Percentiles rank a stretch among this genome's conserved stretches.
phyloP scores from a whole-genome alignment of 1,139 yeast genomes.

The Magnusiomyces ingens region DNA sequence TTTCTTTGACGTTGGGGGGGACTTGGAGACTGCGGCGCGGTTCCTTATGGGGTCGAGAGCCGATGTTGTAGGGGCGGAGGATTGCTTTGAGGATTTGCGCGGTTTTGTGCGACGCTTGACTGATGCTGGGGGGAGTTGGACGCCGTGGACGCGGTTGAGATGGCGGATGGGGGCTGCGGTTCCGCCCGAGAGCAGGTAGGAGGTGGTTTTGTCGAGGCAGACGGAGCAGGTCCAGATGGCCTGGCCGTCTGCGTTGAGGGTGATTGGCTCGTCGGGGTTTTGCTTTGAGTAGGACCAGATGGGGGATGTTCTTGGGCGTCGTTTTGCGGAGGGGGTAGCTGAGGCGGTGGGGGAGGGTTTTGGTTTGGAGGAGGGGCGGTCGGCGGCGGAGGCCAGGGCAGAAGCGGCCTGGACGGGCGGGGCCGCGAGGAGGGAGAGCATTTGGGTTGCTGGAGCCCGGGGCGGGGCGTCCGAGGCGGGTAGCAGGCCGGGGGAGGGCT shows the following conservation, averaged over 20 bases:
- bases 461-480: conserved; percentile 3
- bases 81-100: neutral
- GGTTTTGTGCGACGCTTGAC: neutral
- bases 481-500: conserved; percentile 1
- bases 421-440: too few species aligned
- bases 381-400: too few species aligned
- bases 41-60: neutral
- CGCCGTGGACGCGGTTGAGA: conserved; percentile 13
- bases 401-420: too few species aligned
- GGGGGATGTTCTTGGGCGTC: conserved; percentile 16
- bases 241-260: conserved; percentile 15
- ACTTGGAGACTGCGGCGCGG: neutral
- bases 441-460: too few species aligned
- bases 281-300: conserved; percentile 16
- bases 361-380: neutral
- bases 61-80: neutral
- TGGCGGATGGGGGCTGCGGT: conserved; percentile 18
- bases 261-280: conserved; percentile 15
- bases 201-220: conserved; percentile 14
- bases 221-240: conserved; percentile 16
- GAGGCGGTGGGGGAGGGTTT: conserved; percentile 6
- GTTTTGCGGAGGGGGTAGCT: conserved; percentile 5
- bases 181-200: conserved; percentile 16
- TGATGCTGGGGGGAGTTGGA: conserved; percentile 10
- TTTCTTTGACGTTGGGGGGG: too few species aligned